Conservation (phyloP, 805 yeast species). For the Zygotorulaspora sp. region DNA sequence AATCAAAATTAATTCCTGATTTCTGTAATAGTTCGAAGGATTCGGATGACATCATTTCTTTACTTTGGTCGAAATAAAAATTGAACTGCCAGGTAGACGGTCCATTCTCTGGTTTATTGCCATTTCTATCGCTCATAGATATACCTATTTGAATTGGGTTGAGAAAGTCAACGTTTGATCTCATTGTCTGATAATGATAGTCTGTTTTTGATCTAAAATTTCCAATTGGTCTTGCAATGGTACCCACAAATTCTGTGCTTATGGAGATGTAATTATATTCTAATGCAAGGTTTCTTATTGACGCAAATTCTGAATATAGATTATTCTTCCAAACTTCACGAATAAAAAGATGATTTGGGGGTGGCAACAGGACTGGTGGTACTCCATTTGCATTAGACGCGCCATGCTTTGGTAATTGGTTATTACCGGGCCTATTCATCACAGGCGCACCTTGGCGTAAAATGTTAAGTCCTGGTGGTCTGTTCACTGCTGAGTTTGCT, state of each 20-base stretch:
- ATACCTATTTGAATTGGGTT: constrained; percentile 83
- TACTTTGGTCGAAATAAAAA: constrained; percentile 69
- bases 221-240: constrained; percentile 94
- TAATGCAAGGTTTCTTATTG: constrained; percentile 53
- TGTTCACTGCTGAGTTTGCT: constrained; percentile 11
- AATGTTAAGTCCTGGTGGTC: constrained; percentile 30
- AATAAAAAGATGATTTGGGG: constrained; percentile 41
- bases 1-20: constrained; percentile 76
- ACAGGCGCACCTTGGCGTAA: constrained; percentile 26
- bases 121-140: constrained; percentile 63
- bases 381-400: constrained; percentile 8
- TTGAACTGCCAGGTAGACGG: constrained; percentile 96
- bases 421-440: constrained; percentile 14
- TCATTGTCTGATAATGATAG: constrained; percentile 91
- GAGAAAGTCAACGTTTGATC: constrained; percentile 84
- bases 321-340: constrained; percentile 73
- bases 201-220: constrained; percentile 83
- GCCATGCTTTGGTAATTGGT: constrained; percentile 16
- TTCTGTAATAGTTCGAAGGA: constrained; percentile 74
- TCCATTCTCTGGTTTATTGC: constrained; percentile 61
- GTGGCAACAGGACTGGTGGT: constrained; percentile 20
- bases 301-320: constrained; percentile 60
- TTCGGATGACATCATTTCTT: constrained; percentile 84
- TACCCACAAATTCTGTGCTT: constrained; percentile 94
- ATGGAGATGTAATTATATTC: constrained; percentile 56